phyloP scores from a whole-genome alignment of 768 basidiomycete genomes.

The Leucosporidium creatinivorum region DNA sequence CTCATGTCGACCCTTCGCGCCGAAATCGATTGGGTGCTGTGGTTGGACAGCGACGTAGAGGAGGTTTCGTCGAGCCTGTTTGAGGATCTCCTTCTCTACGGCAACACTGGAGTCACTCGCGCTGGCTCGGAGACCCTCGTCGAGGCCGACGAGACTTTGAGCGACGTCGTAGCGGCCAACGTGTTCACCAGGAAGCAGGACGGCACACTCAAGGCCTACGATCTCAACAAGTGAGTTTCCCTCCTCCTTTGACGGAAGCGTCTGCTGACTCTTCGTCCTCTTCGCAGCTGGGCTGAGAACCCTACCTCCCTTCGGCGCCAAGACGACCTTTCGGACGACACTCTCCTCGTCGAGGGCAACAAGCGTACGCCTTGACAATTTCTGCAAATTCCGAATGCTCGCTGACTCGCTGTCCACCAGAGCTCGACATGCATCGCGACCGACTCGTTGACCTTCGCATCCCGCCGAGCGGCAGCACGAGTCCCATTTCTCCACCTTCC shows the following conservation, averaged over 20 bases:
- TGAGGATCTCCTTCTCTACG: slow-evolving; percentile 20
- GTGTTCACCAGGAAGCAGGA: slow-evolving; percentile 8
- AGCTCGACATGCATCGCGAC: too few relatives aligned
- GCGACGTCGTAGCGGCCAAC: slow-evolving; percentile 27
- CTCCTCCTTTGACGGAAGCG: neutral
- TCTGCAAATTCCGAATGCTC: too few relatives aligned
- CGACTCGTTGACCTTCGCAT: too few relatives aligned
- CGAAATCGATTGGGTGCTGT: slow-evolving; percentile 28
- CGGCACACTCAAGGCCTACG: slow-evolving; percentile 14
- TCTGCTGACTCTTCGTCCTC: too few relatives aligned
- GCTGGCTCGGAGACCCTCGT: neutral
- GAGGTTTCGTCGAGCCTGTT: slow-evolving; percentile 20
- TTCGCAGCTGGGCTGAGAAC: neutral
- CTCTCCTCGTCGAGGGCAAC: neutral
- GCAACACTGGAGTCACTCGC: slow-evolving; percentile 14
- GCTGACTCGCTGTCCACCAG: too few relatives aligned
- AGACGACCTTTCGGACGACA: neutral
- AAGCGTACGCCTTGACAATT: too few relatives aligned
- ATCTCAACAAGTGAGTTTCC: slow-evolving; percentile 24
- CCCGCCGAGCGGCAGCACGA: too few relatives aligned
- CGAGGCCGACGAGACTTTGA: neutral
- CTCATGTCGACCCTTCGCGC: slow-evolving; percentile 26
- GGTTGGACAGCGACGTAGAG: slow-evolving; percentile 26
- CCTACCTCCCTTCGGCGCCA: neutral
- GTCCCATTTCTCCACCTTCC: too few relatives aligned